Evolutionary conservation across 306 rosid genomes (phyloP).

Genomic region (Notholithocarpus densiflorus): DNA sequence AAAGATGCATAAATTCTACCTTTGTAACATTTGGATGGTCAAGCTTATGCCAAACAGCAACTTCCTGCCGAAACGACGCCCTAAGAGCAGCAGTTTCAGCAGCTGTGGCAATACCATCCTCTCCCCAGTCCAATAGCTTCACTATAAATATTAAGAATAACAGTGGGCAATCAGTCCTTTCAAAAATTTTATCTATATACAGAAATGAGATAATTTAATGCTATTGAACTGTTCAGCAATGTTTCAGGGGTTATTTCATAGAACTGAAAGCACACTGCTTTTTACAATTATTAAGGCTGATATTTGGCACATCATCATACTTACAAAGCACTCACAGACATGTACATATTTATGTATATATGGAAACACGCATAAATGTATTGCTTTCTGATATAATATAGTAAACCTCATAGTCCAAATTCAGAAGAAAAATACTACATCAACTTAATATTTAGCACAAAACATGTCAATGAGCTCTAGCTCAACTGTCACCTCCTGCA

Average conservation of each 20-base stretch:
- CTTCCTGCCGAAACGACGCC: slow-evolving; percentile 52
- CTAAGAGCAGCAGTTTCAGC: slow-evolving; percentile 45
- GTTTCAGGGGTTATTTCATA: neutral
- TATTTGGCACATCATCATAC: neutral
- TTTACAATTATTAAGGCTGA: neutral
- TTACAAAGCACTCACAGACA: neutral
- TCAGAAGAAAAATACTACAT: neutral
- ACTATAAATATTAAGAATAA: slow-evolving; percentile 34
- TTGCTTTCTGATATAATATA: neutral
- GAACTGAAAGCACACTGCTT: neutral
- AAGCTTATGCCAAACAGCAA: slow-evolving; percentile 62
- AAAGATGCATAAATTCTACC: slow-evolving; percentile 24
- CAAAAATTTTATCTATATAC: neutral
- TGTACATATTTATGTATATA: neutral
- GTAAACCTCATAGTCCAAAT: neutral
- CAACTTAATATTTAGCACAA: neutral
- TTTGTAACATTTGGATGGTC: slow-evolving; percentile 64
- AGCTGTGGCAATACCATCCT: slow-evolving; percentile 40
- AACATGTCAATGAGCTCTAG: no score
- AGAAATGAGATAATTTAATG: neutral
- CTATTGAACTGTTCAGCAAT: neutral
- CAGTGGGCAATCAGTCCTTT: neutral
- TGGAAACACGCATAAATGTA: neutral
- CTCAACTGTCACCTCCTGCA: no score
- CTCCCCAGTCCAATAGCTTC: slow-evolving; percentile 57